A percentile compares a stretch with the other conserved stretches of the same genome.
Conservation (phyloP, 2,329 filamentous ascomycete species). For the Monascus ruber region DNA sequence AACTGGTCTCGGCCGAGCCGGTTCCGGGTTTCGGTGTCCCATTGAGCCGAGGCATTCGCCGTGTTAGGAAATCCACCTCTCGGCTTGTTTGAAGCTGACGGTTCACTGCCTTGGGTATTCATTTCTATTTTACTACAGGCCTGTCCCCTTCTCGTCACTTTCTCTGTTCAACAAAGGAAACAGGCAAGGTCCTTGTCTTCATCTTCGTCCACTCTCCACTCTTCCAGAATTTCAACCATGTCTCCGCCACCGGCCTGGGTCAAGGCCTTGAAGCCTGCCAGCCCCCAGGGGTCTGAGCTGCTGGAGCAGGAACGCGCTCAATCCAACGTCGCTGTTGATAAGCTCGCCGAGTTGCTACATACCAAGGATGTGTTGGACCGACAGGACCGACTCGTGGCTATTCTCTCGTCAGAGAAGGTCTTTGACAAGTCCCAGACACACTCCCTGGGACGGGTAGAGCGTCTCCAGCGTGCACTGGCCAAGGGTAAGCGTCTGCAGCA, state of each 20-base stretch:
- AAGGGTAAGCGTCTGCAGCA: slow-evolving; percentile 60
- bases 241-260: slow-evolving; percentile 50
- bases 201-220: slow-evolving; percentile 1
- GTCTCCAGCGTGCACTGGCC: slow-evolving; percentile 58
- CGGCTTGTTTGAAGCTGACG: slow-evolving; percentile 1
- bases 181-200: not conserved
- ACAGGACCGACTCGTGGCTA: slow-evolving; percentile 48
- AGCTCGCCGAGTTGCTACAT: slow-evolving; percentile 58
- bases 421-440: slow-evolving; percentile 74
- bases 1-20: no score
- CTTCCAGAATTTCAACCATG: slow-evolving; percentile 14
- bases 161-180: not conserved
- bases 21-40: no score
- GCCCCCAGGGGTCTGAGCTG: slow-evolving; percentile 58
- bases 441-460: slow-evolving; percentile 57
- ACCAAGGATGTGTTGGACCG: slow-evolving; percentile 53
- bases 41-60: slow-evolving; percentile 13
- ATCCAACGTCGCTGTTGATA: slow-evolving; percentile 56
- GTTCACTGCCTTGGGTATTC: no score
- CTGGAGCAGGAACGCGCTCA: slow-evolving; percentile 56
- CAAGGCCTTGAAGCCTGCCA: slow-evolving; percentile 53
- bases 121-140: slow-evolving; percentile 1
- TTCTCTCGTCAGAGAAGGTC: slow-evolving; percentile 56
- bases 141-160: slow-evolving; percentile 5
- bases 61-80: slow-evolving; percentile 8